Conservation (phyloP, 2,329 filamentous ascomycete species). For the Aspergillus neoniger region DNA sequence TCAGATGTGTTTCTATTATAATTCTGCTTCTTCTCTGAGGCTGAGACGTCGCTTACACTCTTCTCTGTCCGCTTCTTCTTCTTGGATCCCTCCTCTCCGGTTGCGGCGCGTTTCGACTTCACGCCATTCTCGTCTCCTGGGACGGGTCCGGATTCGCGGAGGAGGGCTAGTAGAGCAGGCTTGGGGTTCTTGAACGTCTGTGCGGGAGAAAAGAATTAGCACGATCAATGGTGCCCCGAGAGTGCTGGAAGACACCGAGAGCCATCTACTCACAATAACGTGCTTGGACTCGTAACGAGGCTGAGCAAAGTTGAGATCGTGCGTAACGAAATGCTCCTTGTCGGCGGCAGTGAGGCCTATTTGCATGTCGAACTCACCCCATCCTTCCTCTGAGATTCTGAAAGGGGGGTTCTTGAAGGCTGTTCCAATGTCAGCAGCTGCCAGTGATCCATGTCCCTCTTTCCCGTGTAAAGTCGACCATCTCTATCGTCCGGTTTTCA, state of each 20-base stretch:
- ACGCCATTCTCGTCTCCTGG: constrained; percentile 68
- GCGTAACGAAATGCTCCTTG: constrained; percentile 79
- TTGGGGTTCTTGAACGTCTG: constrained; percentile 90
- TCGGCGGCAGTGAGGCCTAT: constrained; percentile 81
- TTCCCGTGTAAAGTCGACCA: not conserved
- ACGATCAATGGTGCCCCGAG: not conserved
- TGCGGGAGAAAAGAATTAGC: not conserved
- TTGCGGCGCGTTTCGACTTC: constrained; percentile 62
- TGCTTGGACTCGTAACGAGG: constrained; percentile 82
- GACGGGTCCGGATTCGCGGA: constrained; percentile 84
- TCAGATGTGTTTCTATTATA: not conserved
- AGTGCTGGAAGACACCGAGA: not conserved
- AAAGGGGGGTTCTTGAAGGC: constrained; percentile 85
- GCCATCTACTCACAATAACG: constrained; percentile 57
- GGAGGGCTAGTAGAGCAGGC: constrained; percentile 73
- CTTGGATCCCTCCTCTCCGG: constrained; percentile 64
- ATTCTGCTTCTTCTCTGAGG: not conserved
- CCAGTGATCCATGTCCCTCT: not conserved
- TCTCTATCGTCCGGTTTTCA: not conserved
- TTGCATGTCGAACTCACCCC: constrained; percentile 97
- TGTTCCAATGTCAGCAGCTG: constrained; percentile 38
- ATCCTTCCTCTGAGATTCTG: constrained; percentile 87
- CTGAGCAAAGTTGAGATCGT: constrained; percentile 89
- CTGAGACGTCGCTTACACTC: constrained; percentile 46
- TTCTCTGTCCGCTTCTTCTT: constrained; percentile 73